A percentile compares a stretch with the other conserved stretches of the same genome.
These are phyloP conservation scores for Panaeolus papilionaceus DNA, from an alignment of 768 basidiomycete genomes.

Conservation along the genomic window DNA sequence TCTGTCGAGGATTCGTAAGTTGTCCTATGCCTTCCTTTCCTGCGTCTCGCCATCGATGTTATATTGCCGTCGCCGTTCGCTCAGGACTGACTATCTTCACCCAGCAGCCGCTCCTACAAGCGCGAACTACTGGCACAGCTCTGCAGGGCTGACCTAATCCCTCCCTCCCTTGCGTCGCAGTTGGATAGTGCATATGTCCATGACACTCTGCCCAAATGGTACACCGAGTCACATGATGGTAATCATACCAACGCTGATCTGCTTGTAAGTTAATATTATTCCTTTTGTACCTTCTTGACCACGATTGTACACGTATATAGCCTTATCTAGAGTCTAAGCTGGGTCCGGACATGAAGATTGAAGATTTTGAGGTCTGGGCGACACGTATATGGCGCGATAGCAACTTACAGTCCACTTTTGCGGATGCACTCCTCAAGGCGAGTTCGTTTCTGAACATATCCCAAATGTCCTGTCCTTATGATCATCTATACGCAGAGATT, in stretches of 20 bases:
- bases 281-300: slow-evolving; percentile 17
- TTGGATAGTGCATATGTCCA: slow-evolving; percentile 53
- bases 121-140: slow-evolving; percentile 65
- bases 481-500: slow-evolving; percentile 54
- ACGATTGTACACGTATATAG: slow-evolving; percentile 34
- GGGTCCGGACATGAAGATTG: slow-evolving; percentile 50
- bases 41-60: not conserved
- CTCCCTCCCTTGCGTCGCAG: slow-evolving; percentile 54
- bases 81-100: not conserved
- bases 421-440: slow-evolving; percentile 64
- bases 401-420: slow-evolving; percentile 62
- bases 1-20: slow-evolving; percentile 40
- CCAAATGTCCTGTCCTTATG: slow-evolving; percentile 14
- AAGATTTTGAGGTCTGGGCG: slow-evolving; percentile 46
- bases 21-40: not conserved
- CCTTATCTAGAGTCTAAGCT: slow-evolving; percentile 65
- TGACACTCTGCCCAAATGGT: slow-evolving; percentile 55
- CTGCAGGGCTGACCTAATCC: slow-evolving; percentile 57
- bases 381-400: slow-evolving; percentile 61
- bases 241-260: slow-evolving; percentile 50
- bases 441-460: slow-evolving; percentile 1
- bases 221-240: slow-evolving; percentile 64
- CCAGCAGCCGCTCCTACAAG: slow-evolving; percentile 37
- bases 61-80: not conserved
- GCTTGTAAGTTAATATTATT: slow-evolving; percentile 47